Base-by-base conservation (phyloP, 345 rosid species). In the Cardamine chenopodiifolia region DNA sequence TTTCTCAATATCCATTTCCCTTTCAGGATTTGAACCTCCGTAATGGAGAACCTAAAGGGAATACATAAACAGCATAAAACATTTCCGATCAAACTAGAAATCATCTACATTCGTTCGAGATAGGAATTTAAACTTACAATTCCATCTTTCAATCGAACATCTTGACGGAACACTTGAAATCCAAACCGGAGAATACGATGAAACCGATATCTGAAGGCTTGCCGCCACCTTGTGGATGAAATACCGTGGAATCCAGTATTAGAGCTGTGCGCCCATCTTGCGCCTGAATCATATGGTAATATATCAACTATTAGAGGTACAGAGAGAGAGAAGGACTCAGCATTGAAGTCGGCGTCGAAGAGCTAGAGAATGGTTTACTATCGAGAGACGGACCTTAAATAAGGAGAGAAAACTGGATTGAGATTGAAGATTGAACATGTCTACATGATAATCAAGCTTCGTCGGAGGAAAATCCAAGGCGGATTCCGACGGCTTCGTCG, bases 151-250 rank as follows among this genome's bases (percentile, higher is more conserved):
- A 83, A 85, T 80, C 97, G 87, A 86, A 89, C 98, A 83, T 90
- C 95, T 53, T 82, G 89, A 93, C 92, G 17, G 80, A 57, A 72
- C 89, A 89, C 40, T 83, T 86, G 77, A 49, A 37, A 28, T 70
- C 75, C 11, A 79, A 81, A 77, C 65, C 79, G 10, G 70, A 9
- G 66, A 68, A 40, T 12, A 63, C 26, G 68, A 93, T 78, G 40
- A 78, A 67, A 34, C 98, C 98, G 7, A 85, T 85, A 72, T 93
- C 98, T 0, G 96, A 75, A 0, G 96, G 98, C 78, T 93, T 97
- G 37, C 97, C 97, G 2, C 98, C 98, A 19, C 98, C 98, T 86
- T 93, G 98, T 19, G 98, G 98, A 66, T 93, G 88, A 79, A 93
- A 93, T 55, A 93, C 81, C 4, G 98, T 89, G 5, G 95, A 86